Percentiles rank a stretch among this genome's conserved stretches.
Conservation (phyloP, 176 grass and related monocot species). For the Aegilops umbellulata region DNA sequence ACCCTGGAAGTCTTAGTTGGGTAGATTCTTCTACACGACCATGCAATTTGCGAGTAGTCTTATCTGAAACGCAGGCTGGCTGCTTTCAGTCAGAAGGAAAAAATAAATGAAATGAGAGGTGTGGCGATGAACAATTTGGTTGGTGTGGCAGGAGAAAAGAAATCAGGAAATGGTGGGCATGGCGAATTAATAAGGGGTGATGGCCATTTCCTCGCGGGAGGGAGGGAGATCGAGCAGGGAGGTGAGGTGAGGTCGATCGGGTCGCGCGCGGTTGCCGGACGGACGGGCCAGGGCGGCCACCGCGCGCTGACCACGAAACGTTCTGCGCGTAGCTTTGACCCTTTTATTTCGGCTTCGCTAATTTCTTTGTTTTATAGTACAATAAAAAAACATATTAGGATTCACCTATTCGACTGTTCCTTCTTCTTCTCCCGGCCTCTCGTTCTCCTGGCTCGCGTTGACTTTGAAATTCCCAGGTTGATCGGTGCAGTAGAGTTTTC, state of each 20-base stretch:
- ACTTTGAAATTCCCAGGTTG: not conserved
- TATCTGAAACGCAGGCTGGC: constrained; percentile 24
- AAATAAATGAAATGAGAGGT: not conserved
- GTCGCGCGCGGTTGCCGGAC: constrained; percentile 19
- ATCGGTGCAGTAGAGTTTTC: not conserved
- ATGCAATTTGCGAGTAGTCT: not conserved
- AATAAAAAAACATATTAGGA: too few species aligned
- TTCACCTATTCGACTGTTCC: not conserved
- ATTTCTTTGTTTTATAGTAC: not conserved
- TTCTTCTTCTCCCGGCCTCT: not conserved
- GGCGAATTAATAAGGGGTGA: not conserved
- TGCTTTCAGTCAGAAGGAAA: not conserved
- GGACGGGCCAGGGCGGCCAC: constrained; percentile 25
- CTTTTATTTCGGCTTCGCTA: not conserved
- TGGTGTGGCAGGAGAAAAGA: not conserved
- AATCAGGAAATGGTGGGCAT: constrained; percentile 2
- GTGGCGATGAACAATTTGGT: not conserved
- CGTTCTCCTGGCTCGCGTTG: not conserved
- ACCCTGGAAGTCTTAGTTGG: not conserved
- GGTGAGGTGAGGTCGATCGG: not conserved
- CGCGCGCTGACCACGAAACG: constrained; percentile 37
- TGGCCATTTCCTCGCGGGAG: not conserved
- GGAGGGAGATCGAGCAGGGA: not conserved
- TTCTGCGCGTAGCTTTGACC: constrained; percentile 40
- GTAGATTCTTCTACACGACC: constrained; percentile 25